Evolutionary conservation across 1,284 basidiomycete species (phyloP).

Genomic region (Cutaneotrichosporon spelunceum): DNA sequence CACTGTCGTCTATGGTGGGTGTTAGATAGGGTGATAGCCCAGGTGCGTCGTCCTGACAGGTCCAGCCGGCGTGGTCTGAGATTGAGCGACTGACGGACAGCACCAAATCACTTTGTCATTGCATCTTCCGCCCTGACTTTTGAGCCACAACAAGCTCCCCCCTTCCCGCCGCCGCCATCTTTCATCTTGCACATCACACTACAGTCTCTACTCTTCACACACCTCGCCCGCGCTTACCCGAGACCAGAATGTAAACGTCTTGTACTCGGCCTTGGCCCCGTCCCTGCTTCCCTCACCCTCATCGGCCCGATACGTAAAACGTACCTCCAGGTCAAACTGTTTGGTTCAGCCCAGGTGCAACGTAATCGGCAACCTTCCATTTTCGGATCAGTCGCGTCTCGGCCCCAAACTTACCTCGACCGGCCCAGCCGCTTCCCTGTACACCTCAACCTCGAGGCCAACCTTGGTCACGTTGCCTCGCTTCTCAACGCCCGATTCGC

Average conservation of each 20-base stretch:
- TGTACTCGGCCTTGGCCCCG: slow-evolving; percentile 44
- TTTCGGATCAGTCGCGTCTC: background rate
- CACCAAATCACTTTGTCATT: background rate
- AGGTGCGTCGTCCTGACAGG: too few species aligned
- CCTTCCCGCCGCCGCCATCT: background rate
- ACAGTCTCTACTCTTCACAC: background rate
- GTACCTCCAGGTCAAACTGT: slow-evolving; percentile 86
- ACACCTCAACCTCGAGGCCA: slow-evolving; percentile 51
- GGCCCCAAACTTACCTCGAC: slow-evolving; percentile 28
- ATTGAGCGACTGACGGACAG: too few species aligned
- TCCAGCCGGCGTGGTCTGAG: too few species aligned
- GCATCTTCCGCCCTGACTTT: background rate
- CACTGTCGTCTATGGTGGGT: too few species aligned
- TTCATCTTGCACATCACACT: background rate
- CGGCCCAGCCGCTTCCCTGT: slow-evolving; percentile 18
- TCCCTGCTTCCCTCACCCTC: slow-evolving; percentile 53
- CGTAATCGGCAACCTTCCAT: background rate
- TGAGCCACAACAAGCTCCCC: background rate
- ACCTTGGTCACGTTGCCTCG: slow-evolving; percentile 81
- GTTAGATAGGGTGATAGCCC: too few species aligned
- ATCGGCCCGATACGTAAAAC: slow-evolving; percentile 87
- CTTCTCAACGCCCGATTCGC: slow-evolving; percentile 44
- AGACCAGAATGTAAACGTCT: slow-evolving; percentile 49
- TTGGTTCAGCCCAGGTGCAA: slow-evolving; percentile 10
- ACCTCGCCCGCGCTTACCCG: slow-evolving; percentile 41